phyloP scores from a whole-genome alignment of 257 asterid species.

The Penstemon newberryi region DNA sequence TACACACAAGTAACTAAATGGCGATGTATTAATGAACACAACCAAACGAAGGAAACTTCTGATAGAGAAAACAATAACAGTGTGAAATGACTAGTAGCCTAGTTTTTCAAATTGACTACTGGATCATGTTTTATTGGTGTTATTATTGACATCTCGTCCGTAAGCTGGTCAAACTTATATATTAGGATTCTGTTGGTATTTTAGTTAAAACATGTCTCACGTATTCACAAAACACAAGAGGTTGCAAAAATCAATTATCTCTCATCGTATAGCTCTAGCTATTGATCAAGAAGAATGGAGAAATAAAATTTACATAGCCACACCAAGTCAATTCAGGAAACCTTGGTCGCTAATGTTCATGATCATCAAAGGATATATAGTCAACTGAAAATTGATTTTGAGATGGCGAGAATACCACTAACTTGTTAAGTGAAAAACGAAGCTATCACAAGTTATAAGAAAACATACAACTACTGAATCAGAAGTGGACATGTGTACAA shows the following conservation, averaged over 20 bases:
- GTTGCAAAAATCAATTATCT: neutral
- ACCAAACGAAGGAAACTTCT: too few relatives aligned
- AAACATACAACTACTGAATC: neutral
- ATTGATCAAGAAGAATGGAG: neutral
- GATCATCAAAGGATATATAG: neutral
- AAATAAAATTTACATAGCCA: neutral
- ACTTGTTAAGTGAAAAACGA: neutral
- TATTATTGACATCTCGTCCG: too few relatives aligned
- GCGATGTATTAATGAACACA: too few relatives aligned
- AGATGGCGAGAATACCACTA: neutral
- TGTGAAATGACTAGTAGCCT: too few relatives aligned
- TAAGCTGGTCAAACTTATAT: neutral
- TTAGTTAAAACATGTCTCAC: neutral
- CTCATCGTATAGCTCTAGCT: neutral
- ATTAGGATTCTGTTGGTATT: constrained; percentile 7
- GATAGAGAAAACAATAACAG: too few relatives aligned
- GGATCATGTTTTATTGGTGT: neutral
- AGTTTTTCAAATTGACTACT: neutral
- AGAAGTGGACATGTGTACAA: neutral
- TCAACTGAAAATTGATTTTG: neutral
- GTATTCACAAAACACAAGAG: too few relatives aligned
- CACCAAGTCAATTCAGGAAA: neutral
- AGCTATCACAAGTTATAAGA: neutral
- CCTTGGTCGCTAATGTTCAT: neutral
- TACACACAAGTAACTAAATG: too few relatives aligned